phyloP scores from a whole-genome alignment of 352 stramenopile genomes.

The Globisporangium viniferum region DNA sequence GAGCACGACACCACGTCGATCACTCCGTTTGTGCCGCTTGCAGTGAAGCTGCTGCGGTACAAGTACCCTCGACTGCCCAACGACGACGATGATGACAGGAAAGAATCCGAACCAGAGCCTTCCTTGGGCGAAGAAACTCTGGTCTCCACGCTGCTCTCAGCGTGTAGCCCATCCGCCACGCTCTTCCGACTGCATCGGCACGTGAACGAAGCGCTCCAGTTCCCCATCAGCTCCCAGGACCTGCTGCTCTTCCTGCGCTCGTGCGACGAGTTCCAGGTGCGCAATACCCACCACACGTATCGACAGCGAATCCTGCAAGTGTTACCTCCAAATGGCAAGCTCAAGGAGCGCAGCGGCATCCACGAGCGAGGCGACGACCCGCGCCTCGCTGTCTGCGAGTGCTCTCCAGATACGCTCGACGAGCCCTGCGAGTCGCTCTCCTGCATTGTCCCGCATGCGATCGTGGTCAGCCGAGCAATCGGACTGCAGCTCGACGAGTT shows the following conservation, averaged over 20 bases:
- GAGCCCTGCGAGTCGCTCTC: constrained; percentile 51
- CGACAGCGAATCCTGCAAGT: constrained; percentile 21
- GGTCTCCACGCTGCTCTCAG: constrained; percentile 24
- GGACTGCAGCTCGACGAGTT: constrained; percentile 15
- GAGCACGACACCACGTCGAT: constrained; percentile 51
- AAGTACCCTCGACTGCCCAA: constrained; percentile 48
- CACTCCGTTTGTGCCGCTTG: constrained; percentile 35
- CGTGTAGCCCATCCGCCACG: constrained; percentile 56
- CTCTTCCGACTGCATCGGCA: constrained; percentile 60
- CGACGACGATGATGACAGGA: background rate
- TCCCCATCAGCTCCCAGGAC: constrained; percentile 36
- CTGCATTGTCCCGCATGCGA: constrained; percentile 51
- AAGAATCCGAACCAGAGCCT: constrained; percentile 2
- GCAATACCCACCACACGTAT: constrained; percentile 28
- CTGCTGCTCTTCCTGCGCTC: constrained; percentile 43
- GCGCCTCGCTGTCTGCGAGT: constrained; percentile 40
- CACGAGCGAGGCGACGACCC: constrained; percentile 26
- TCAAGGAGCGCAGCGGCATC: background rate
- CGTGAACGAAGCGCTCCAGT: constrained; percentile 40
- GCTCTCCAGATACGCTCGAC: constrained; percentile 22
- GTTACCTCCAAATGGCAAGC: constrained; percentile 13
- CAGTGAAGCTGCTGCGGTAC: constrained; percentile 43
- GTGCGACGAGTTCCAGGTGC: constrained; percentile 35
- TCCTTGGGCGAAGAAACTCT: constrained; percentile 34
- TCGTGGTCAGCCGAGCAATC: constrained; percentile 36